These are phyloP conservation scores for Acacia melanoxylon DNA, from an alignment of 306 rosid genomes.

Conservation along the genomic window DNA sequence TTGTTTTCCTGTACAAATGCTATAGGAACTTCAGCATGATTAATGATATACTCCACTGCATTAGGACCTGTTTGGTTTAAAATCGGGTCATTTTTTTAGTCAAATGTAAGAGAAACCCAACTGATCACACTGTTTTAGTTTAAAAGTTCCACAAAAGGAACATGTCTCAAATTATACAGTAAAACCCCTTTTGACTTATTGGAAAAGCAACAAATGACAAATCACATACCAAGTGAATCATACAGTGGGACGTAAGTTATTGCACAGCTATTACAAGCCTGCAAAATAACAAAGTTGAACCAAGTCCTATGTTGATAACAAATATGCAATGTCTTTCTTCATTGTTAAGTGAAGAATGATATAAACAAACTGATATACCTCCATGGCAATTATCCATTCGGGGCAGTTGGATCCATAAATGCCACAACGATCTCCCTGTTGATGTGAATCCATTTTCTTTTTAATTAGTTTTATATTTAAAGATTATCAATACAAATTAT, in stretches of 20 bases:
- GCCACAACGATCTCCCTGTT: constrained; percentile 88
- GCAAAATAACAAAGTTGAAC: constrained; percentile 31
- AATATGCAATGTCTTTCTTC: neutral
- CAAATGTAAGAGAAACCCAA: neutral
- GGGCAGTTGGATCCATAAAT: constrained; percentile 85
- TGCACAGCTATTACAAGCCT: constrained; percentile 89
- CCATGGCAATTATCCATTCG: constrained; percentile 83
- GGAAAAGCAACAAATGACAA: neutral
- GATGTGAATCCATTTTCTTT: constrained; percentile 11
- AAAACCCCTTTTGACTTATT: constrained; percentile 10
- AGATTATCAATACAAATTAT: neutral
- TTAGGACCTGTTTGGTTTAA: constrained; percentile 69
- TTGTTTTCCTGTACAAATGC: constrained; percentile 88
- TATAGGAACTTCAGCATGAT: constrained; percentile 86
- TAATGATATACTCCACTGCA: constrained; percentile 90
- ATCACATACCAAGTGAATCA: constrained; percentile 77
- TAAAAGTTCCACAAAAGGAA: neutral
- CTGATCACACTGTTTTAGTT: neutral
- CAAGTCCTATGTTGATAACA: constrained; percentile 12
- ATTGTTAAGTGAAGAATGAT: neutral
- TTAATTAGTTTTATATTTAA: neutral
- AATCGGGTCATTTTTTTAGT: constrained; percentile 22
- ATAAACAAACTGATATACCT: constrained; percentile 48
- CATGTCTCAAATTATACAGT: neutral
- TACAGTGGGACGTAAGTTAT: constrained; percentile 80